Percentiles rank a stretch among this genome's conserved stretches.
Evolutionary conservation across 139 green algal species (phyloP).

Genomic region (Picochlorum sp.): DNA sequence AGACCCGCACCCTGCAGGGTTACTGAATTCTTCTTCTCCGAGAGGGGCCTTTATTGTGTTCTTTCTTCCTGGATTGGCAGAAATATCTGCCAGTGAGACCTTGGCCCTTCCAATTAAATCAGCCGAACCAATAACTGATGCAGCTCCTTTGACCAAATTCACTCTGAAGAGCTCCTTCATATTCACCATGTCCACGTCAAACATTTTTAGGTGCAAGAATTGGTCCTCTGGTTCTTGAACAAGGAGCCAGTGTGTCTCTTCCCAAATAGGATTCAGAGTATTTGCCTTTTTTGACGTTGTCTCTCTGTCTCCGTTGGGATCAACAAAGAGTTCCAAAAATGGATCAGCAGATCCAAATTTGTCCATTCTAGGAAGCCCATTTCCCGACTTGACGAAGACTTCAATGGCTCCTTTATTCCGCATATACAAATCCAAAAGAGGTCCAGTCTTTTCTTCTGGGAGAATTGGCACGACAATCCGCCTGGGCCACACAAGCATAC

Average conservation of each 20-base stretch:
- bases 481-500: constrained; percentile 53
- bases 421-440: constrained; percentile 42
- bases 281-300: constrained; percentile 28
- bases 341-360: constrained; percentile 36
- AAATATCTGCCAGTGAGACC: constrained; percentile 24
- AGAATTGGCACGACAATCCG: constrained; percentile 50
- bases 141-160: constrained; percentile 43
- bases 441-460: constrained; percentile 30
- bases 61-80: constrained; percentile 10
- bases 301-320: constrained; percentile 8
- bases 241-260: constrained; percentile 41
- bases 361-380: constrained; percentile 33
- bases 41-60: constrained; percentile 25
- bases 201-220: constrained; percentile 34
- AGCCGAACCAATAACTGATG: constrained; percentile 23
- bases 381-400: constrained; percentile 32
- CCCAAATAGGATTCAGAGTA: constrained; percentile 33
- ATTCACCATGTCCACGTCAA: constrained; percentile 59
- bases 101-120: constrained; percentile 33
- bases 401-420: constrained; percentile 38
- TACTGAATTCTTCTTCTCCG: constrained; percentile 31
- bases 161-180: constrained; percentile 48
- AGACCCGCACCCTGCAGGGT: constrained; percentile 30
- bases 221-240: constrained; percentile 50
- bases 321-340: constrained; percentile 26